Evolutionary conservation across 73 alveolate genomes (phyloP).

Genomic region (Paramecium sexaurelia): DNA sequence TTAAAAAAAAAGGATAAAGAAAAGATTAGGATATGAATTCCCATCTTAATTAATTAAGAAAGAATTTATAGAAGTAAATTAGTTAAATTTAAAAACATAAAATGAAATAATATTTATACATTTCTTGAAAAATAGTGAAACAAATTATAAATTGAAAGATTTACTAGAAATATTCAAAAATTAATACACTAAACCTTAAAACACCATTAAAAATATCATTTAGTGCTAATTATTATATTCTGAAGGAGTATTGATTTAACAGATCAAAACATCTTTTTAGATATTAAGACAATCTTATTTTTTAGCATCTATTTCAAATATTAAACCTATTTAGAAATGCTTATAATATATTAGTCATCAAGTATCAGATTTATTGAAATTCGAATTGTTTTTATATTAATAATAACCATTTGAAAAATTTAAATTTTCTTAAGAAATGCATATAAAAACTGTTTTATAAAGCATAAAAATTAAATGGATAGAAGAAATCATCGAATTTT

Average conservation of each 20-base stretch:
- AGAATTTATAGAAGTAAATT: not conserved
- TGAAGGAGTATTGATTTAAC: not conserved
- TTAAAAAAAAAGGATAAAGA: not conserved
- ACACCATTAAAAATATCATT: not conserved
- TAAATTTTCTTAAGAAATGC: not conserved
- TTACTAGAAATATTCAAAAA: not conserved
- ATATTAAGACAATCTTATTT: not conserved
- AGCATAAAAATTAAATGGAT: not conserved
- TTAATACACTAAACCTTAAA: not conserved
- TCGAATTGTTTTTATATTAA: not conserved
- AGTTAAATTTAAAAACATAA: not conserved
- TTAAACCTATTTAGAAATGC: slow-evolving; percentile 16
- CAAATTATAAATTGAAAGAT: not conserved
- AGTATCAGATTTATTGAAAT: not conserved
- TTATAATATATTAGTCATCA: not conserved
- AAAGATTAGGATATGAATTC: slow-evolving; percentile 9
- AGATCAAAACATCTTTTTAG: not conserved
- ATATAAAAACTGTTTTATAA: not conserved
- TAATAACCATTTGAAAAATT: not conserved
- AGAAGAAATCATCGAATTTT: not conserved
- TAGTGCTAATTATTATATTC: not conserved
- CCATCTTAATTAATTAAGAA: not conserved
- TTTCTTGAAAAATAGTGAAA: slow-evolving; percentile 3
- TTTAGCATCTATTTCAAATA: slow-evolving; percentile 3
- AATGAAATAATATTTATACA: not conserved